Conservation (phyloP, 768 basidiomycete species). For the button mushroom (Agaricus bisporus) region DNA sequence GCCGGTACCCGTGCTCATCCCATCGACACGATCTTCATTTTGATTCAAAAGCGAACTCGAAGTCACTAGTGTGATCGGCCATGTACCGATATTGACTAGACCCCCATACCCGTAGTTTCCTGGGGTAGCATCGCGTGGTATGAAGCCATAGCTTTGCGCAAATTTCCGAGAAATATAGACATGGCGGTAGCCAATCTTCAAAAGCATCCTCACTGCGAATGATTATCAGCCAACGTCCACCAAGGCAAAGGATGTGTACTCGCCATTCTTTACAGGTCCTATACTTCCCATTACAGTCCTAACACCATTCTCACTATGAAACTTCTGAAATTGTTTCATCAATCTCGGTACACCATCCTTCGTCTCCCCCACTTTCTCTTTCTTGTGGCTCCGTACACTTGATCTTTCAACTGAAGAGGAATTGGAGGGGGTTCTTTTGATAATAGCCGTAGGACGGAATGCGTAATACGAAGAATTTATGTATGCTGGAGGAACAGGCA, state of each 20-base stretch:
- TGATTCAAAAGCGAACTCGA: conserved; percentile 29
- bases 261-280: conserved; percentile 85
- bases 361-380: conserved; percentile 17
- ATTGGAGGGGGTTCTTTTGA: conserved; percentile 15
- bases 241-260: conserved; percentile 15
- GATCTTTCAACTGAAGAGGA: background rate
- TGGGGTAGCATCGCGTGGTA: conserved; percentile 79
- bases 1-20: background rate
- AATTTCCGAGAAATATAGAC: conserved; percentile 96
- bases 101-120: conserved; percentile 95
- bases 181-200: conserved; percentile 87
- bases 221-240: background rate
- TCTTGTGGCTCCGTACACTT: conserved; percentile 32
- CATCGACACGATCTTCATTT: background rate
- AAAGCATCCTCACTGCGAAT: conserved; percentile 77
- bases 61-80: conserved; percentile 72
- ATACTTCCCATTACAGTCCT: conserved; percentile 88
- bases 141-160: conserved; percentile 81
- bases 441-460: conserved; percentile 42
- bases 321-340: conserved; percentile 76
- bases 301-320: conserved; percentile 89
- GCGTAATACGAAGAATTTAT: conserved; percentile 67
- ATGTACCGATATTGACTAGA: conserved; percentile 75
- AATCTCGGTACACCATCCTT: conserved; percentile 52
- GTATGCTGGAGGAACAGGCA: conserved; percentile 60